A percentile compares a stretch with the other conserved stretches of the same genome.
phyloP scores from a whole-genome alignment of 2,329 filamentous ascomycete genomes.

The Dendryphion nanum region DNA sequence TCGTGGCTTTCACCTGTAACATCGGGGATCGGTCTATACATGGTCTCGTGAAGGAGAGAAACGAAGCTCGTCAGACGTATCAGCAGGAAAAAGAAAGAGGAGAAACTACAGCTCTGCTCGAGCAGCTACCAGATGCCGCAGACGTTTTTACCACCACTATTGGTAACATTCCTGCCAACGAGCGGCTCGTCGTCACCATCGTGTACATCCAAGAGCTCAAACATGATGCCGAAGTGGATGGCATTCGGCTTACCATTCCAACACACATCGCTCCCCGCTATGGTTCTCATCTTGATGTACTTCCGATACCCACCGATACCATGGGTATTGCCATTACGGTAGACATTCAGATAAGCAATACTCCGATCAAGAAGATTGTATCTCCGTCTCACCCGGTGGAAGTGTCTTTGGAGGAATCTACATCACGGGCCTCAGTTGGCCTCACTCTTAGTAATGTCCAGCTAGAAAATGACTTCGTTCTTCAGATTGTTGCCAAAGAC shows the following conservation, averaged over 20 bases:
- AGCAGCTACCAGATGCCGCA: constrained; percentile 56
- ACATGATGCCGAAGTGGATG: constrained; percentile 65
- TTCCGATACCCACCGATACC: constrained; percentile 9
- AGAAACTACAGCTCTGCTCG: constrained; percentile 61
- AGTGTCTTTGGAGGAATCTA: constrained; percentile 55
- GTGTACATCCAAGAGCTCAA: constrained; percentile 67
- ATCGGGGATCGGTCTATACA: constrained; percentile 58
- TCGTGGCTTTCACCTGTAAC: constrained; percentile 64
- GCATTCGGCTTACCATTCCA: constrained; percentile 65
- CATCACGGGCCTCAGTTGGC: constrained; percentile 60
- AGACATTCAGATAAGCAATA: constrained; percentile 55
- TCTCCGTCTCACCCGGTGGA: constrained; percentile 67
- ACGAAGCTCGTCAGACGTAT: constrained; percentile 59
- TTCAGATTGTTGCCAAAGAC: constrained; percentile 61
- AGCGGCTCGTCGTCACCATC: constrained; percentile 58
- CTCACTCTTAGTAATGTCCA: constrained; percentile 52
- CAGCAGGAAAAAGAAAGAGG: constrained; percentile 56
- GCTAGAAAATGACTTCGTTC: constrained; percentile 64
- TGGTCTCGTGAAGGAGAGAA: constrained; percentile 64
- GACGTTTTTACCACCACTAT: constrained; percentile 67
- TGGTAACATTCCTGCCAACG: constrained; percentile 61
- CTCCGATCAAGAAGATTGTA: constrained; percentile 58
- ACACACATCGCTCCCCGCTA: constrained; percentile 65
- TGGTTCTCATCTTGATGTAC: constrained; percentile 41
- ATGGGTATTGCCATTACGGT: constrained; percentile 53